phyloP scores from a whole-genome alignment of 768 basidiomycete genomes.

The Cyathus striatus region DNA sequence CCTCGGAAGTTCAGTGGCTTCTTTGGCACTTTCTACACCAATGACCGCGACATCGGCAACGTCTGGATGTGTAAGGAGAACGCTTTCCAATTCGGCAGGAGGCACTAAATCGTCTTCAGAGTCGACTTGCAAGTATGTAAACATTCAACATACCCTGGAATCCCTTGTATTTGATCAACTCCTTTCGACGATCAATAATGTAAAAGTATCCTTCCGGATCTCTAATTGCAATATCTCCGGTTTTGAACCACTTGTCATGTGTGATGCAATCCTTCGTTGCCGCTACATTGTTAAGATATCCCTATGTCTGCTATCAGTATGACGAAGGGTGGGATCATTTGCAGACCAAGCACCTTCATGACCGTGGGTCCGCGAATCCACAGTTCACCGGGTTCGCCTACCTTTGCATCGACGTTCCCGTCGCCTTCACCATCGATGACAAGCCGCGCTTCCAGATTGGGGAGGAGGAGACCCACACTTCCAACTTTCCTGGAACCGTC shows the following conservation, averaged over 20 bases:
- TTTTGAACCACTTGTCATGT: conserved; percentile 79
- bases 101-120: conserved; percentile 46
- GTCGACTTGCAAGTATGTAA: not conserved
- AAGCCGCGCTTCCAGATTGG: conserved; percentile 73
- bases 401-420: conserved; percentile 38
- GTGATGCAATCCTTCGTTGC: conserved; percentile 73
- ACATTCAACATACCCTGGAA: conserved; percentile 57
- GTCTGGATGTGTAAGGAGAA: conserved; percentile 69
- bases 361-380: conserved; percentile 76
- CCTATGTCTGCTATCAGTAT: conserved; percentile 28
- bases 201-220: conserved; percentile 70
- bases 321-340: not conserved
- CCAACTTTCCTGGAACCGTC: conserved; percentile 49
- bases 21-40: conserved; percentile 57
- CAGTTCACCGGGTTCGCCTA: conserved; percentile 68
- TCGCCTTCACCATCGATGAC: conserved; percentile 59
- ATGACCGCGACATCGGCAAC: conserved; percentile 81
- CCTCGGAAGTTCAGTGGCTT: conserved; percentile 83
- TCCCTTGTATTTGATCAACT: conserved; percentile 78
- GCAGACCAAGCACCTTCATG: conserved; percentile 55
- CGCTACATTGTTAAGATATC: conserved; percentile 67
- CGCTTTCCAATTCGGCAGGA: conserved; percentile 79
- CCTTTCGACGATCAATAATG: conserved; percentile 72
- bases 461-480: conserved; percentile 62
- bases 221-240: conserved; percentile 72